Conservation (phyloP, 148 eudicot genomes). For the Amaranthus cruentus region DNA sequence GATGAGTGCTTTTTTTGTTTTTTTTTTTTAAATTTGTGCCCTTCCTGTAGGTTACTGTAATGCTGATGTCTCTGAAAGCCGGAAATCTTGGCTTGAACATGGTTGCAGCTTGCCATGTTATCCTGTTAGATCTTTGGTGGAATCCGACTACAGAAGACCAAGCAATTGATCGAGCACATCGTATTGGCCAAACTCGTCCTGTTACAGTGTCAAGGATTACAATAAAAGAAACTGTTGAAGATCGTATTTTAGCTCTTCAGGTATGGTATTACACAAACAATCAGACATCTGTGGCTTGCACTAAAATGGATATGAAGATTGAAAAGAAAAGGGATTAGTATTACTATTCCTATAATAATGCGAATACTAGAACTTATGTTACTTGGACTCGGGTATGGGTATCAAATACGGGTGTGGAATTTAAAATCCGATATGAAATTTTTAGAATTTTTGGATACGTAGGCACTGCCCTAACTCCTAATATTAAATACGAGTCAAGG, state of each 20-base stretch:
- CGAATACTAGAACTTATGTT: too few relatives aligned
- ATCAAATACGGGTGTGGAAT: too few relatives aligned
- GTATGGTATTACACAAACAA: slow-evolving; percentile 27
- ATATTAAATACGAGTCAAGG: too few relatives aligned
- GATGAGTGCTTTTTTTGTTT: too few relatives aligned
- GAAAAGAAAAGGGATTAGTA: too few relatives aligned
- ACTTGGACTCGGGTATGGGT: too few relatives aligned
- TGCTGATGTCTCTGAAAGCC: slow-evolving; percentile 97
- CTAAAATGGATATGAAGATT: not conserved
- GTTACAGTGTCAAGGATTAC: slow-evolving; percentile 92
- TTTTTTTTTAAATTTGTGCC: too few relatives aligned
- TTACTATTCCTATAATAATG: too few relatives aligned
- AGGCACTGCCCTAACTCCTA: too few relatives aligned
- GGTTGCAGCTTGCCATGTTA: slow-evolving; percentile 96
- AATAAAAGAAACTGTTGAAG: slow-evolving; percentile 88
- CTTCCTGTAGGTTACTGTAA: slow-evolving; percentile 67
- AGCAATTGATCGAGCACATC: slow-evolving; percentile 96
- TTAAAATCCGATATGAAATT: too few relatives aligned
- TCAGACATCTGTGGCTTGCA: not conserved
- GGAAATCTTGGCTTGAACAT: slow-evolving; percentile 98
- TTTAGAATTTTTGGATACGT: too few relatives aligned
- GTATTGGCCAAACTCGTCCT: slow-evolving; percentile 97
- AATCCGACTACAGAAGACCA: slow-evolving; percentile 99
- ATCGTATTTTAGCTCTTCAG: slow-evolving; percentile 93
- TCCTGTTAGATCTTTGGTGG: slow-evolving; percentile 99